Conservation (phyloP, 1,139 yeast species). For the Komagataea norvegica region DNA sequence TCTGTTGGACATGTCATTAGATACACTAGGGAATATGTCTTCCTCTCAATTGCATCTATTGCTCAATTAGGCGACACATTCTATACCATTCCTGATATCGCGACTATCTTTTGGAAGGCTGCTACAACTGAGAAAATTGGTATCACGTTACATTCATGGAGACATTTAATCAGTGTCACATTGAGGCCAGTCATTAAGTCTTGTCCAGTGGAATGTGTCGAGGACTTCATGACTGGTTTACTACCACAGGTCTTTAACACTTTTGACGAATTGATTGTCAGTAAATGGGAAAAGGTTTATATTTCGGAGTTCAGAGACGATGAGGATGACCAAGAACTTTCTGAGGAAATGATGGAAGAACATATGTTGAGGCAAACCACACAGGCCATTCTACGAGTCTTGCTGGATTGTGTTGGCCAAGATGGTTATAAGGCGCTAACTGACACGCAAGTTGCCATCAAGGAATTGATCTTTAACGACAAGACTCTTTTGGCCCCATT, state of each 20-base stretch:
- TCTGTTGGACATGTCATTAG: constrained; percentile 96
- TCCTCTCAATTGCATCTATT: constrained; percentile 82
- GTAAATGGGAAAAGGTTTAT: constrained; percentile 72
- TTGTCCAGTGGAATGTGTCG: constrained; percentile 72
- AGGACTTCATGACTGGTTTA: constrained; percentile 67
- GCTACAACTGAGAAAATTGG: constrained; percentile 84
- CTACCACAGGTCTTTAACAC: constrained; percentile 72
- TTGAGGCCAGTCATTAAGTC: constrained; percentile 81
- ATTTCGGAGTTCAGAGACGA: constrained; percentile 61
- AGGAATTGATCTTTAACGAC: constrained; percentile 60
- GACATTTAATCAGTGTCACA: constrained; percentile 89
- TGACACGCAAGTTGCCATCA: constrained; percentile 59
- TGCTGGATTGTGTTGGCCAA: constrained; percentile 88
- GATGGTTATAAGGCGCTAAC: constrained; percentile 31
- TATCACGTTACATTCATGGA: constrained; percentile 92
- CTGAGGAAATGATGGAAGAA: constrained; percentile 99
- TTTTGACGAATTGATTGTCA: constrained; percentile 63
- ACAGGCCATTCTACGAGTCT: constrained; percentile 83
- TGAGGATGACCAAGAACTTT: constrained; percentile 63
- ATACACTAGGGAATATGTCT: constrained; percentile 94
- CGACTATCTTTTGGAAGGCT: constrained; percentile 72
- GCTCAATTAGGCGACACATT: constrained; percentile 87
- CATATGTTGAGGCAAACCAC: constrained; percentile 89
- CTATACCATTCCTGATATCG: constrained; percentile 81
- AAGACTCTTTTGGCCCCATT: constrained; percentile 74